These are phyloP conservation scores for Ceratobasidium papillatum DNA, from an alignment of 1,284 basidiomycete species.

Conservation along the genomic window DNA sequence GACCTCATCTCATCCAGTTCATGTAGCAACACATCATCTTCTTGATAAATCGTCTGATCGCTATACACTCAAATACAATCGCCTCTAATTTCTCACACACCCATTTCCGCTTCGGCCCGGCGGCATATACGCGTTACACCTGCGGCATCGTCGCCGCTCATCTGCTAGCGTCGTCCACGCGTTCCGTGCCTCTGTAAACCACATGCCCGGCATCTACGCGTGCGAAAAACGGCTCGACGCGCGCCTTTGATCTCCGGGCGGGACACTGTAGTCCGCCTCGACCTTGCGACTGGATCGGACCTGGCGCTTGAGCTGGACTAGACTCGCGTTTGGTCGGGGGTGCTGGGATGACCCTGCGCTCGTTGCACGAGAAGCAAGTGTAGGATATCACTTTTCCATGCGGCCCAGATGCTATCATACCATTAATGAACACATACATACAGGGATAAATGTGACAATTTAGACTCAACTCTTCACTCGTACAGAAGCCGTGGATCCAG, in stretches of 20 bases:
- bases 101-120: background rate
- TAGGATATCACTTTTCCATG: constrained; percentile 41
- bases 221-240: constrained; percentile 29
- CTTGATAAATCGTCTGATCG: background rate
- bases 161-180: background rate
- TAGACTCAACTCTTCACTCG: constrained; percentile 67
- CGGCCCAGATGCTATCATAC: constrained; percentile 21
- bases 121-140: background rate
- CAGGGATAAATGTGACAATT: too few species aligned
- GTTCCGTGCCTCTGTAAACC: constrained; percentile 13
- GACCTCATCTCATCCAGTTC: constrained; percentile 15
- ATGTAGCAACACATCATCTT: constrained; percentile 23
- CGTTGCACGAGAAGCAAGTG: constrained; percentile 35
- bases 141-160: background rate
- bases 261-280: background rate
- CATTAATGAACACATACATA: too few species aligned
- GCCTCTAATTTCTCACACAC: constrained; percentile 15
- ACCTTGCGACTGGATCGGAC: background rate
- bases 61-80: constrained; percentile 9
- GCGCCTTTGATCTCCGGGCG: constrained; percentile 24
- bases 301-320: background rate
- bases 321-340: constrained; percentile 9
- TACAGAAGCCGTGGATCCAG: constrained; percentile 69
- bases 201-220: constrained; percentile 29
- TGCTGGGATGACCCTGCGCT: constrained; percentile 23